A percentile compares a stretch with the other conserved stretches of the same genome.
phyloP scores from a whole-genome alignment of 2,329 filamentous ascomycete species.

The Pseudohalonectria lignicola region DNA sequence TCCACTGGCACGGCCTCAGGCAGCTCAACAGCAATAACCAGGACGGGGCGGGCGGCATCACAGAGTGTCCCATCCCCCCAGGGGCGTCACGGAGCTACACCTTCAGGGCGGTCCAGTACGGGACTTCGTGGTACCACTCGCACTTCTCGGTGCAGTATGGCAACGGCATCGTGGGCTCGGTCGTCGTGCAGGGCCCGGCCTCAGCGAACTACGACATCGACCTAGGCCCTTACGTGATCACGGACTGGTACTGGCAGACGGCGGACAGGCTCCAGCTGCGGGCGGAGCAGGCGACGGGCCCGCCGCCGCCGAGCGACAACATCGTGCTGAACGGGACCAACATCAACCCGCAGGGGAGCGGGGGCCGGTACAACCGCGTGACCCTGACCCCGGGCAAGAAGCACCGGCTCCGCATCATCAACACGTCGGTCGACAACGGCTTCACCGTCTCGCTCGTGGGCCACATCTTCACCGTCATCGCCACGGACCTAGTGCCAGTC shows the following conservation, averaged over 20 bases:
- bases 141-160: slow-evolving; percentile 38
- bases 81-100: slow-evolving; percentile 21
- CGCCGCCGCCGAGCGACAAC: slow-evolving; percentile 20
- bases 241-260: slow-evolving; percentile 32
- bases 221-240: slow-evolving; percentile 34
- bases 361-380: slow-evolving; percentile 16
- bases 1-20: slow-evolving; percentile 39
- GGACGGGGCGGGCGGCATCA: slow-evolving; percentile 33
- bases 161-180: slow-evolving; percentile 38
- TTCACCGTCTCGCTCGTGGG: slow-evolving; percentile 36
- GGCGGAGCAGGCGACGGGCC: slow-evolving; percentile 8
- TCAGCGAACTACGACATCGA: slow-evolving; percentile 41
- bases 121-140: slow-evolving; percentile 32
- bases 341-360: slow-evolving; percentile 14
- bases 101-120: slow-evolving; percentile 26
- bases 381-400: slow-evolving; percentile 27
- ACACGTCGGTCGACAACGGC: slow-evolving; percentile 34
- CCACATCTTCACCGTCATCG: slow-evolving; percentile 36
- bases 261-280: slow-evolving; percentile 12
- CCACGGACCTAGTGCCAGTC: slow-evolving; percentile 38
- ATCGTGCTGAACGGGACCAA: slow-evolving; percentile 29
- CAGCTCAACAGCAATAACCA: slow-evolving; percentile 31
- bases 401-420: slow-evolving; percentile 35
- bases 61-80: slow-evolving; percentile 28
- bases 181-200: slow-evolving; percentile 38